Evolutionary conservation across 306 rosid species (phyloP).

Genomic region (Adenanthera pavonina): DNA sequence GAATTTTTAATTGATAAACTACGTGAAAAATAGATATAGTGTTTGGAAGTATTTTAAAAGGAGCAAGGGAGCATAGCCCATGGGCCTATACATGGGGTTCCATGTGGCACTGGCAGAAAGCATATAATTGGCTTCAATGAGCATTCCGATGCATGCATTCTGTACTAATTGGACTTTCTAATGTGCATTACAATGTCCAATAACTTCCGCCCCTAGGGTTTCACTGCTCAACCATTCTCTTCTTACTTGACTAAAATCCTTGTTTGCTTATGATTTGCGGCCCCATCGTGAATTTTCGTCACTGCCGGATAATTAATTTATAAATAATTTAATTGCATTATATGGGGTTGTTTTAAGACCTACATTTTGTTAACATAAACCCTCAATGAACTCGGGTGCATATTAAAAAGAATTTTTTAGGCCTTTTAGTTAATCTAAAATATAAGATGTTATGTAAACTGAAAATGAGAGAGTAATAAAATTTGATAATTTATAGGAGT

Average conservation of each 20-base stretch:
- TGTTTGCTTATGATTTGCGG: neutral
- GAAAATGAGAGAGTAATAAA: too few relatives aligned
- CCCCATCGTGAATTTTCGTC: neutral
- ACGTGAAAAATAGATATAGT: neutral
- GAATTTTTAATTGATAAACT: too few relatives aligned
- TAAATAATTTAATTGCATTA: too few relatives aligned
- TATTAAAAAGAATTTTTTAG: too few relatives aligned
- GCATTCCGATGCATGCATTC: slow-evolving; percentile 7
- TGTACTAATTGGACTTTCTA: neutral
- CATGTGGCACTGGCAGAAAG: neutral
- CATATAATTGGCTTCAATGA: slow-evolving; percentile 2
- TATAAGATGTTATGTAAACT: too few relatives aligned
- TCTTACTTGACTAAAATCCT: neutral
- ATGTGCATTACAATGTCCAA: neutral
- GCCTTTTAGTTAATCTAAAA: too few relatives aligned
- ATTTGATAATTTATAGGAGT: too few relatives aligned
- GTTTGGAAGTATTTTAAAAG: neutral
- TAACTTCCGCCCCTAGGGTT: neutral
- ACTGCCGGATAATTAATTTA: too few relatives aligned
- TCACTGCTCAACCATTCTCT: too few relatives aligned
- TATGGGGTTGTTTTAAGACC: too few relatives aligned
- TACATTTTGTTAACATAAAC: too few relatives aligned
- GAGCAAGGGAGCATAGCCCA: neutral
- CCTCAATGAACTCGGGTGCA: too few relatives aligned
- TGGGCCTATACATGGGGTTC: slow-evolving; percentile 12